Conservation (phyloP, 441 rosid species). For the Jatropha podagrica region DNA sequence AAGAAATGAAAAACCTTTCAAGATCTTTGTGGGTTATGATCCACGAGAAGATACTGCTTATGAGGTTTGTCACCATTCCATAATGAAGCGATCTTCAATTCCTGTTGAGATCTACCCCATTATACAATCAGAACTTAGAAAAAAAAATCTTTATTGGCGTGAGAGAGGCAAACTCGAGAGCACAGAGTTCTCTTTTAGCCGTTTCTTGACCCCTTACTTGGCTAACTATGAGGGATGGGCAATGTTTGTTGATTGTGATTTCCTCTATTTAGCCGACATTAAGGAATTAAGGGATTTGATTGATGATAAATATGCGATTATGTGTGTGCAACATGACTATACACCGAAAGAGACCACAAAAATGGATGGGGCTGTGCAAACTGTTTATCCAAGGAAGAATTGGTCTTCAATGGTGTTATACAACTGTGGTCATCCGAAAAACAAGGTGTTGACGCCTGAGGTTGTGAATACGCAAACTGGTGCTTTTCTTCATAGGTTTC, state of each 20-base stretch:
- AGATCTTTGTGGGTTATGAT: slow-evolving; percentile 89
- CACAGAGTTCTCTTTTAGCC: slow-evolving; percentile 91
- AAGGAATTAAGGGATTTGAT: slow-evolving; percentile 69
- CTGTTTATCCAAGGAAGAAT: slow-evolving; percentile 94
- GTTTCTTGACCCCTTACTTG: slow-evolving; percentile 84
- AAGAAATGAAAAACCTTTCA: slow-evolving; percentile 43
- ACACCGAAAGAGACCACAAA: slow-evolving; percentile 87
- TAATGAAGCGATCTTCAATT: slow-evolving; percentile 68
- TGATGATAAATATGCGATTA: slow-evolving; percentile 86
- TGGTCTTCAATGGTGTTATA: slow-evolving; percentile 99
- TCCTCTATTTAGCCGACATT: slow-evolving; percentile 79
- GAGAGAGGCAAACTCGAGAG: slow-evolving; percentile 80
- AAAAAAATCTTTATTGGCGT: slow-evolving; percentile 74
- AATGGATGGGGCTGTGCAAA: slow-evolving; percentile 97
- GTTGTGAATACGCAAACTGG: slow-evolving; percentile 61
- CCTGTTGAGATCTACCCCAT: slow-evolving; percentile 80
- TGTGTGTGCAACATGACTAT: slow-evolving; percentile 97
- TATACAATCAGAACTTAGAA: slow-evolving; percentile 74
- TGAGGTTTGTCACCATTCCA: slow-evolving; percentile 74
- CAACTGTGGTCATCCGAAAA: slow-evolving; percentile 91
- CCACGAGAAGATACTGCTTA: slow-evolving; percentile 83
- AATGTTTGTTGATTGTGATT: slow-evolving; percentile 93
- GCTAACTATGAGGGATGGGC: slow-evolving; percentile 92
- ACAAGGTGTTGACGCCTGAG: slow-evolving; percentile 64
- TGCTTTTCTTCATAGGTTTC: slow-evolving; percentile 84